A percentile compares a stretch with the other conserved stretches of the same genome.
Evolutionary conservation across 306 rosid species (phyloP).

Genomic region (Gastrolobium villosum): DNA sequence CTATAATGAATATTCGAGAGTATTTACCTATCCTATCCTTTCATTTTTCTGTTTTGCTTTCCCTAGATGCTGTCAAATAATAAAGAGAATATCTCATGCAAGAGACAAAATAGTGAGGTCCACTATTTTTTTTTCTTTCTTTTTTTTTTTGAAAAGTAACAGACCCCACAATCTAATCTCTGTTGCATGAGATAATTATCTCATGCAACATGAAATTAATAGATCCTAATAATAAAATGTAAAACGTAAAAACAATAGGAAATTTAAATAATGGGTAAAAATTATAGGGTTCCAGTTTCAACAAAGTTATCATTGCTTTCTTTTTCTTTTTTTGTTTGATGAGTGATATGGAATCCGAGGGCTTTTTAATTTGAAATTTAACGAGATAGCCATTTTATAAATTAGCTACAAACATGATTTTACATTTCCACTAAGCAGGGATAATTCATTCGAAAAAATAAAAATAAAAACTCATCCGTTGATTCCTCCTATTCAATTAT

Average conservation of each 20-base stretch:
- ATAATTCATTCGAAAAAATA: constrained; percentile 16
- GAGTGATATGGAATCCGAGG: constrained; percentile 37
- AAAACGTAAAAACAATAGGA: not conserved
- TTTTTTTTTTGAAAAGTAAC: no score
- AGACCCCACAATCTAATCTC: no score
- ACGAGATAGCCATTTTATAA: constrained; percentile 49
- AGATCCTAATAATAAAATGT: not conserved
- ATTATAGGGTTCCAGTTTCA: not conserved
- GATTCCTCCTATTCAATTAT: constrained; percentile 46
- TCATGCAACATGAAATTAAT: no score
- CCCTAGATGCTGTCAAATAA: not conserved
- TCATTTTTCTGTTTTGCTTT: constrained; percentile 8
- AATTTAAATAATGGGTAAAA: constrained; percentile 5
- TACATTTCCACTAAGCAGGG: constrained; percentile 61
- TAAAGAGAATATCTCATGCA: no score
- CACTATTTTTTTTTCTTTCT: no score
- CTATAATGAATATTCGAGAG: not conserved
- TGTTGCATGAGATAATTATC: no score
- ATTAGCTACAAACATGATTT: constrained; percentile 64
- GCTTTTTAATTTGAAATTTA: constrained; percentile 22
- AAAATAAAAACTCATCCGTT: constrained; percentile 41
- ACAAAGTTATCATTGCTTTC: not conserved
- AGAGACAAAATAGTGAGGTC: no score
- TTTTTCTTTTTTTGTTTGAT: constrained; percentile 2
- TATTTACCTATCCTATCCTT: not conserved